Percentiles rank a stretch among this genome's conserved stretches.
These are phyloP conservation scores for Ceratocystis eucalypticola DNA, from an alignment of 2,329 filamentous ascomycete genomes.

Conservation along the genomic window DNA sequence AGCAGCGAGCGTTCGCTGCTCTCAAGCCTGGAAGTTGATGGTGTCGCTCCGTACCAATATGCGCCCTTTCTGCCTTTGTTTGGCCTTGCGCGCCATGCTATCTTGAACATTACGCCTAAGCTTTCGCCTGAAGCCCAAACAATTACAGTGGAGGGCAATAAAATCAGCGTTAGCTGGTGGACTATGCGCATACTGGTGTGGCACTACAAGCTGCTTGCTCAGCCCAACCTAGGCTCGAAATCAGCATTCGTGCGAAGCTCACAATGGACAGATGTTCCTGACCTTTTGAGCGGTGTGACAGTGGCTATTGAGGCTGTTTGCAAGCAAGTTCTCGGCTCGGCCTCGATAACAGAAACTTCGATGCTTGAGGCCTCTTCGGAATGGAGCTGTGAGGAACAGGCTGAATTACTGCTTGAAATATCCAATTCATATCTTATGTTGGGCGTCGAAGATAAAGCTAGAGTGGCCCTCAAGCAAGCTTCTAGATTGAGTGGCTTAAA, in stretches of 20 bases:
- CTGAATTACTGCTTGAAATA: conserved; percentile 66
- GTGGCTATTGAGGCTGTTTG: conserved; percentile 33
- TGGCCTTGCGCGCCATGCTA: conserved; percentile 44
- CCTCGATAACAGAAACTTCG: conserved; percentile 15
- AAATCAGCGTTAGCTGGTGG: conserved; percentile 38
- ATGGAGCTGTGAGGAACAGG: conserved; percentile 39
- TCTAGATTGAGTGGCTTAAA: conserved; percentile 54
- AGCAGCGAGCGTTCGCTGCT: conserved; percentile 41
- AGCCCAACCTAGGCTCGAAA: conserved; percentile 40
- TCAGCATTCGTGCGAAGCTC: conserved; percentile 43
- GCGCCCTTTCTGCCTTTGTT: conserved; percentile 77
- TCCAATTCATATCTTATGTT: conserved; percentile 75
- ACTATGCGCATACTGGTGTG: conserved; percentile 60
- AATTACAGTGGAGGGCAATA: conserved; percentile 26
- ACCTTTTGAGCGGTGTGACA: conserved; percentile 39
- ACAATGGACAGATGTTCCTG: conserved; percentile 46
- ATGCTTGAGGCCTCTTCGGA: conserved; percentile 23
- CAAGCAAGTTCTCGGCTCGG: conserved; percentile 25
- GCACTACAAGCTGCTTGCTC: conserved; percentile 47
- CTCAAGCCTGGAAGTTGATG: conserved; percentile 58
- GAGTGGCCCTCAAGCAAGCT: conserved; percentile 55
- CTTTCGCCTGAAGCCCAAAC: conserved; percentile 22
- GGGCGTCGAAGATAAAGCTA: conserved; percentile 63
- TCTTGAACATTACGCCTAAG: conserved; percentile 29
- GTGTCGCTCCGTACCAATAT: conserved; percentile 71